phyloP scores from a whole-genome alignment of 345 rosid genomes.

The Citrus maxima region DNA sequence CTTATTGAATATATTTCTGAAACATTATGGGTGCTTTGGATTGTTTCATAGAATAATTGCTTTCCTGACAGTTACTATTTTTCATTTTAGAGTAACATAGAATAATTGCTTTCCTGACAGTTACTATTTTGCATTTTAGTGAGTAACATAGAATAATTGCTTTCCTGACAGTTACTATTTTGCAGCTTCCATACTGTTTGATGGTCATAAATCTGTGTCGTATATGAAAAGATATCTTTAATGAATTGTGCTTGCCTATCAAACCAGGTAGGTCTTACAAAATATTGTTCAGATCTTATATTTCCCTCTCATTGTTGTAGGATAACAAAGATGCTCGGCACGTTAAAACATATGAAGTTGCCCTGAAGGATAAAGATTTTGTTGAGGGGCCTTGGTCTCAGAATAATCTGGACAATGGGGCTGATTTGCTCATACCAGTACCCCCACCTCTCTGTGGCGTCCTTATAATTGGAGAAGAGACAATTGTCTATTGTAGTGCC shows the following conservation, averaged over 20 bases:
- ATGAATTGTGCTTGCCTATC: background rate
- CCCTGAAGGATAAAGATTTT: constrained; percentile 92
- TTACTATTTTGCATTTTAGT: background rate
- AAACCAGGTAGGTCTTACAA: background rate
- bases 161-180: background rate
- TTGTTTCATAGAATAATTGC: background rate
- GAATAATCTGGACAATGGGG: constrained; percentile 94
- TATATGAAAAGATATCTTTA: background rate
- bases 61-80: background rate
- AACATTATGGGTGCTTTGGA: background rate
- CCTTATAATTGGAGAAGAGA: constrained; percentile 92
- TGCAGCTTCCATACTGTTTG: background rate
- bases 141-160: background rate
- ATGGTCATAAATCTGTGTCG: background rate
- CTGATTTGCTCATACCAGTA: constrained; percentile 87
- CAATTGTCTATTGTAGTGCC: constrained; percentile 89
- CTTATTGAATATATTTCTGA: background rate
- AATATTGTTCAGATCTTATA: constrained; percentile 5
- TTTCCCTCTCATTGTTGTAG: constrained; percentile 33
- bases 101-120: background rate
- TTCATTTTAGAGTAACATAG: background rate
- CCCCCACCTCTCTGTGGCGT: constrained; percentile 99
- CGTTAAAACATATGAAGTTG: constrained; percentile 94
- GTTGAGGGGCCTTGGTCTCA: constrained; percentile 97
- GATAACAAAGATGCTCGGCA: constrained; percentile 99